Conservation (phyloP, 176 grass and related monocot species). For the maize (Zea mays) region DNA sequence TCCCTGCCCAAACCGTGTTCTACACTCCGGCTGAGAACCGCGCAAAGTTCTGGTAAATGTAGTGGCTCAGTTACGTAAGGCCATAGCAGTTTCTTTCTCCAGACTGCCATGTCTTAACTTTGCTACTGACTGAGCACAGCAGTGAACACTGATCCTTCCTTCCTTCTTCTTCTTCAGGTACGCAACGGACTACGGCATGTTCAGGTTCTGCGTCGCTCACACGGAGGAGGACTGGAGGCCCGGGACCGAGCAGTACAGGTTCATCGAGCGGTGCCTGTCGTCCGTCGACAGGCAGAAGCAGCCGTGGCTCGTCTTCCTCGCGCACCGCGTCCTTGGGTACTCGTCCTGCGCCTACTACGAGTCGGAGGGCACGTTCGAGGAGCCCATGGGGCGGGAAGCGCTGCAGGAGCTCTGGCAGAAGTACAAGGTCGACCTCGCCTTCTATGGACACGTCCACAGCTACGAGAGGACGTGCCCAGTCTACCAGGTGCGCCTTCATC, state of each 20-base stretch:
- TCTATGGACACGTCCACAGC: slow-evolving; percentile 26
- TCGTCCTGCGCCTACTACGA: slow-evolving; percentile 11
- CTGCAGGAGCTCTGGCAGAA: slow-evolving; percentile 47
- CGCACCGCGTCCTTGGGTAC: slow-evolving; percentile 30
- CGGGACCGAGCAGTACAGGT: slow-evolving; percentile 28
- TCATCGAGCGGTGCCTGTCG: slow-evolving; percentile 32
- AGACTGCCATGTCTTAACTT: slow-evolving; percentile 1
- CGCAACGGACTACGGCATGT: slow-evolving; percentile 32
- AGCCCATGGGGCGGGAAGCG: slow-evolving; percentile 22
- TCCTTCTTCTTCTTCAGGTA: slow-evolving; percentile 48
- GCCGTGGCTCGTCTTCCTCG: slow-evolving; percentile 34
- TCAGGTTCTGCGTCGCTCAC: slow-evolving; percentile 30
- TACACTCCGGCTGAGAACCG: slow-evolving; percentile 87
- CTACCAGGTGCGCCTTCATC: slow-evolving; percentile 10
- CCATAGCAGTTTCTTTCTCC: slow-evolving; percentile 6
- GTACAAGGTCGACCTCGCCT: slow-evolving; percentile 46
- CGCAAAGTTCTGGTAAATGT: slow-evolving; percentile 72
- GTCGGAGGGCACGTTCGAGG: slow-evolving; percentile 3
- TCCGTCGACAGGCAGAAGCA: slow-evolving; percentile 32
- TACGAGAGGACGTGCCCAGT: slow-evolving; percentile 30
- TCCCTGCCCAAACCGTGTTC: slow-evolving; percentile 86
- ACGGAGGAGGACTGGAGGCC: slow-evolving; percentile 24
- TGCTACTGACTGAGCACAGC: not conserved
- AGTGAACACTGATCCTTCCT: not conserved
- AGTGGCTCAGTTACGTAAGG: not conserved